Conservation (phyloP, 345 rosid genomes). For the Arabidopsis suecica region DNA sequence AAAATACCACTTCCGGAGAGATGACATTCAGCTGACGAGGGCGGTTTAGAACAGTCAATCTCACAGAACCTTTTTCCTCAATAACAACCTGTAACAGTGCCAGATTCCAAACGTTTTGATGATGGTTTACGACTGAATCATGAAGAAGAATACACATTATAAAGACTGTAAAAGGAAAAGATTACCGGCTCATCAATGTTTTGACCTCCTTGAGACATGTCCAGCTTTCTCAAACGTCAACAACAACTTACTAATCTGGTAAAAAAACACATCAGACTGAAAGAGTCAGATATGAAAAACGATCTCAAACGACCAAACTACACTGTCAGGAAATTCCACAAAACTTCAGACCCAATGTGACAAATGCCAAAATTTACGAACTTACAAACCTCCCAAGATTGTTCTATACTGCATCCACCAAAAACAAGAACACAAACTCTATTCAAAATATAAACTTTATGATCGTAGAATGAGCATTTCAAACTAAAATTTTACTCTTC, state of each 20-base stretch:
- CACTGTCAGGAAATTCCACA: neutral
- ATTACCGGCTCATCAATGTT: slow-evolving; percentile 47
- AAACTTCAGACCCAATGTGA: neutral
- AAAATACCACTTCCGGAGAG: slow-evolving; percentile 74
- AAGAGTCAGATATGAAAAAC: neutral
- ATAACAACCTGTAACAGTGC: slow-evolving; percentile 67
- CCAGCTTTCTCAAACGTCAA: slow-evolving; percentile 28
- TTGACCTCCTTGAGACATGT: slow-evolving; percentile 48
- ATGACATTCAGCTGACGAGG: slow-evolving; percentile 91
- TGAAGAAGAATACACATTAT: slow-evolving; percentile 21
- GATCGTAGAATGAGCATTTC: slow-evolving; percentile 4
- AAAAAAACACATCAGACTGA: slow-evolving; percentile 1
- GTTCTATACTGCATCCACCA: neutral
- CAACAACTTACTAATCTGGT: slow-evolving; percentile 25
- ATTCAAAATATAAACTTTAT: neutral
- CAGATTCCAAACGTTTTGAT: neutral
- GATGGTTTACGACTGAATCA: neutral
- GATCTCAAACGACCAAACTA: neutral
- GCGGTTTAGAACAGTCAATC: slow-evolving; percentile 73
- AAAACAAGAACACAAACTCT: slow-evolving; percentile 25
- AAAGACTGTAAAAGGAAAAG: slow-evolving; percentile 3
- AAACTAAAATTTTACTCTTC: neutral
- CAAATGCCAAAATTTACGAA: neutral
- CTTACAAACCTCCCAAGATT: neutral
- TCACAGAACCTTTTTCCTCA: slow-evolving; percentile 62